Base-by-base conservation (phyloP, 306 rosid genomes). In the Glycine tomentella region DNA sequence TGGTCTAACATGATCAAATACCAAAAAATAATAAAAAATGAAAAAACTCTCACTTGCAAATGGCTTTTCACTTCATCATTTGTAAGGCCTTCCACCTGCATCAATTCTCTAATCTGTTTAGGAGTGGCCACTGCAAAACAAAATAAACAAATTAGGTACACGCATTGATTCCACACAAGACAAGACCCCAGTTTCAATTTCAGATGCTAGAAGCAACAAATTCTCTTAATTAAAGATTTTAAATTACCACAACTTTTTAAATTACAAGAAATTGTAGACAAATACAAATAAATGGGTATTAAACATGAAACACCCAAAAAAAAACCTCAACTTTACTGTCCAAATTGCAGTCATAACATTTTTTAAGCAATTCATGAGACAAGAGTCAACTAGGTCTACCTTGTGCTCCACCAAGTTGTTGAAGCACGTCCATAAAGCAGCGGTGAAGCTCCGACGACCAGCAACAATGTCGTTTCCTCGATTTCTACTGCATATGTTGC, bases 11-110 rank as follows among this genome's bases (percentile, higher is more conserved):
- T 33, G n/a, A 40, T 64, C 34, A 51, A 64, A 55, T 74, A 69
- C 34, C 38, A 2, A 72, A 38, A 55, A 17, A n/a, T n/a, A n/a
- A n/a, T n/a, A n/a, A n/a, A n/a, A n/a, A n/a, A n/a, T n/a, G n/a
- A 13, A 0, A 72, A 17, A 44, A 58, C 3, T 73, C 84, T 67
- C 68, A 90, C 98, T 88, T 94, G 98, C 82, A 94, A 87, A 87
- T 94, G 98, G 85, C 97, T 94, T 80, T 92, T 94, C 74, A 94
- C 98, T 88, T 94, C 98, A 87, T 94, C 98, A 78, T 94, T 94
- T 76, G 98, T 92, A 0, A 94, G 91, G 48, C 92, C 94, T 11
- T 89, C 95, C 62, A 94, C 97, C 51, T 88, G 89, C 98, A 94
- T 92, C 77, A 91, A 77, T 72, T 94, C 98, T 83, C 95, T 91